These are phyloP conservation scores for Penicillium sp. DNA, from an alignment of 2,329 filamentous ascomycete genomes.

Conservation along the genomic window DNA sequence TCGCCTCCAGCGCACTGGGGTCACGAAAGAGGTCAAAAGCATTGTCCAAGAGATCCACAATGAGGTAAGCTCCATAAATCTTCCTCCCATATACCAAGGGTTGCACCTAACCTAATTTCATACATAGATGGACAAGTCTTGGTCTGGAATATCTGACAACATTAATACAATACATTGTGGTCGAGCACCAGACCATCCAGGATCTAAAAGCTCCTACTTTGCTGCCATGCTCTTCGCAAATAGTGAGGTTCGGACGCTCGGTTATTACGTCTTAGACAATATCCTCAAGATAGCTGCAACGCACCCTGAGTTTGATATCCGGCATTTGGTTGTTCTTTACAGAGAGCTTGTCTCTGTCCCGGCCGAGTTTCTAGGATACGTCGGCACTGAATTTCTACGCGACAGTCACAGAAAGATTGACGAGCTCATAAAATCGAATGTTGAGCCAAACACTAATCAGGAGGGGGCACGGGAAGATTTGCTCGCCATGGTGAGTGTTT, in stretches of 20 bases:
- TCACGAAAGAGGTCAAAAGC: neutral
- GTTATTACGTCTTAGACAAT: slow-evolving; percentile 18
- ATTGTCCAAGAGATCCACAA: slow-evolving; percentile 4
- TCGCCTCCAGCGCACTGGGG: slow-evolving; percentile 12
- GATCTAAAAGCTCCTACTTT: slow-evolving; percentile 17
- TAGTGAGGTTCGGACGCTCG: slow-evolving; percentile 12
- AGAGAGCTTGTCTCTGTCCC: slow-evolving; percentile 7
- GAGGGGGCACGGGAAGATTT: slow-evolving; percentile 15
- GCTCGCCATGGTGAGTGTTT: slow-evolving; percentile 18
- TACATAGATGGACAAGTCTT: slow-evolving; percentile 2
- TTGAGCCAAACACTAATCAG: slow-evolving; percentile 8
- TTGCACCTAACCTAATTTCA: neutral
- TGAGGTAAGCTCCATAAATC: neutral
- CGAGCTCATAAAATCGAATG: slow-evolving; percentile 2
- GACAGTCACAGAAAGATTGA: slow-evolving; percentile 4
- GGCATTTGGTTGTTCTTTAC: slow-evolving; percentile 16
- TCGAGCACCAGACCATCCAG: slow-evolving; percentile 1
- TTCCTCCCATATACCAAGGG: neutral
- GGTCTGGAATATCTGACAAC: slow-evolving; percentile 3
- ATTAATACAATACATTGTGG: slow-evolving; percentile 10
- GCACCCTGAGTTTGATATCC: slow-evolving; percentile 11
- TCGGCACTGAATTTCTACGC: slow-evolving; percentile 9
- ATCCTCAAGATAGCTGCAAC: slow-evolving; percentile 13
- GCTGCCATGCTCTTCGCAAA: slow-evolving; percentile 17
- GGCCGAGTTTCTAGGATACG: slow-evolving; percentile 16